Percentiles rank a stretch among this genome's conserved stretches.
Evolutionary conservation across 345 rosid species (phyloP).

Genomic region (Cardamine occulta): DNA sequence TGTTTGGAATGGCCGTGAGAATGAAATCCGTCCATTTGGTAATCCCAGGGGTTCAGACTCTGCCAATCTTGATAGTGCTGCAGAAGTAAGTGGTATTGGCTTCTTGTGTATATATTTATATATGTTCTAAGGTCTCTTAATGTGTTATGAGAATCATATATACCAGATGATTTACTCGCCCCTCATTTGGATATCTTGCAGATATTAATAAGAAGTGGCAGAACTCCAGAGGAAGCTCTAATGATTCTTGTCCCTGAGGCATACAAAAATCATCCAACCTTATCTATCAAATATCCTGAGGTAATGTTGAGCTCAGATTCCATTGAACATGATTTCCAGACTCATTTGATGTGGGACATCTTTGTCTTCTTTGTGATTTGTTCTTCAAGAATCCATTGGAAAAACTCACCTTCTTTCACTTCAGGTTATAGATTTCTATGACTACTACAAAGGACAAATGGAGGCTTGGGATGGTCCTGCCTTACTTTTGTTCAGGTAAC

Average conservation of each 20-base stretch:
- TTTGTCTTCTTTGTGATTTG: conserved; percentile 3
- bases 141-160: background rate
- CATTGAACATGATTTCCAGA: background rate
- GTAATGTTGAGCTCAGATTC: conserved; percentile 43
- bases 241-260: conserved; percentile 99
- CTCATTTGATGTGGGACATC: background rate
- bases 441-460: conserved; percentile 99
- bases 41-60: conserved; percentile 96
- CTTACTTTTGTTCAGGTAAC: conserved; percentile 89
- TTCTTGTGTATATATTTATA: conserved; percentile 14
- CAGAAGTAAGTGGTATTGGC: conserved; percentile 67
- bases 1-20: conserved; percentile 96
- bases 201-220: conserved; percentile 94
- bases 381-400: background rate
- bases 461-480: conserved; percentile 99
- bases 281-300: conserved; percentile 88
- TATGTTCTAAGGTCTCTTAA: background rate
- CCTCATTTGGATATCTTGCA: conserved; percentile 35
- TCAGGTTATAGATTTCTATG: conserved; percentile 89
- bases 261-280: conserved; percentile 94
- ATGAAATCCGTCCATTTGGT: conserved; percentile 94
- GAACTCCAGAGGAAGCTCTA: conserved; percentile 85
- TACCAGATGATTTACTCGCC: background rate
- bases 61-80: conserved; percentile 96
- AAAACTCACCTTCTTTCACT: conserved; percentile 25